Evolutionary conservation across 2,329 filamentous ascomycete species (phyloP), one percentile per base, ranked within the genome.

Genomic region (Alternaria gansuensis): DNA sequence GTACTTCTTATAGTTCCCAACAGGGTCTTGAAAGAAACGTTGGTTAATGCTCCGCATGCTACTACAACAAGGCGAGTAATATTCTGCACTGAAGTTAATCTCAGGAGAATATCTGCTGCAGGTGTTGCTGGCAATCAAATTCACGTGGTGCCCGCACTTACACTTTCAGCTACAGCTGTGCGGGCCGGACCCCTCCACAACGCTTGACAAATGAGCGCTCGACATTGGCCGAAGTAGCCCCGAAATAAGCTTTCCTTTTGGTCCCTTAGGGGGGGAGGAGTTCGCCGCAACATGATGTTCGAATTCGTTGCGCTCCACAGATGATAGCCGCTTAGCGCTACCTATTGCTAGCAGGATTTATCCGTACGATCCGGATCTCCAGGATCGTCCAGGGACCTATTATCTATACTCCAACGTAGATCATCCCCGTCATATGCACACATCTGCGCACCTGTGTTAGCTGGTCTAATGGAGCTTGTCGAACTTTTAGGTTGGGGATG

Each of bases 121-220:
- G 48, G 46, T 48, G 46, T 48, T 41, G 51, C 26, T 13, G 28
- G 31, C 13, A 26, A 24, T 36, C 28, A 28, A 26, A 17, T 48
- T 64, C 45, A 54, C 51, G 51, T 57, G 63, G 57, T 51, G 44
- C 37, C 55, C 33, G 46, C 50, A 51, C 49, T 54, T 57, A 54
- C 52, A 51, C 51, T 54, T 57, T 61, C 54, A 57, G 57, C 59
- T 66, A 64, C 61, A 66, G 61, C 26, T 58, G 51, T 51, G 59
- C 65, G 65, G 65, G 54, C 59, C 63, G 61, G 51, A 60, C 55
- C 50, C 44, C 59, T 65, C 59, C 40, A 66, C 34, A 11, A 44
- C 36, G 14, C 41, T 43, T 53, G 50, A 54, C 44, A 46, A 52
- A 60, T 62, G 51, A 24, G 54, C 48, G 44, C 37, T 36, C 56